Base-by-base conservation (phyloP, 2,329 filamentous ascomycete species). In the Eutypa lata region DNA sequence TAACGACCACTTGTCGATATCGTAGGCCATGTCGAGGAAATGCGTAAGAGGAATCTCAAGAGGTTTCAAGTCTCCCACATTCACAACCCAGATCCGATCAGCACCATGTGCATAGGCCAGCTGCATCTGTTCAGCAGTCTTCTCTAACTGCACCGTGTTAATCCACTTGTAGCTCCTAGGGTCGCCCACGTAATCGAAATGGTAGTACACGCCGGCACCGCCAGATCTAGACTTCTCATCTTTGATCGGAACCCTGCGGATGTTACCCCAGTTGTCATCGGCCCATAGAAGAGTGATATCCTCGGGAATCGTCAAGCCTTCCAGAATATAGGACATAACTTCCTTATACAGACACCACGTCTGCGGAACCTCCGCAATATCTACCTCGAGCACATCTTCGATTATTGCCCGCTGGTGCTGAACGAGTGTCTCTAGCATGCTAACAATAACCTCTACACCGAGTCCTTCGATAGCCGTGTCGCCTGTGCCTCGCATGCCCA, bases 331-430 rank as follows among this genome's bases (percentile, higher is more conserved):
- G 7, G 81, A 80, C 68, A 87, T 84, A 2, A 90, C 86, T 65
- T 90, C 87, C 64, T 89, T 89, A 70, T 90, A 90, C 55, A 90
- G 70, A 60, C 85, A 88, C 86, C 87, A 89, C 70, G 86, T 78
- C 67, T 89, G 86, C 6, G 87, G 86, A 0, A 86, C 79, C 2
- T 76, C 71, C 3, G 76, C 68, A 37, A 79, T 73, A 45, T 80
- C 68, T 3, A 76, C 75, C 13, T 75, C 76, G 43, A 87, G 77
- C 0, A 87, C 79, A 2, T 80, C 74, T 19, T 72, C 73, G 43
- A 87, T 73, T 53, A 86, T 84, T 10, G 77, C 65, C 48, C 81
- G 76, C 65, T 90, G 86, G 31, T 81, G 77, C 3, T 73, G 61
- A 2, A 89, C 84, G 24, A 88, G 77, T 18, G 77, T 75, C 59